Evolutionary conservation across 2,329 filamentous ascomycete species (phyloP), one percentile per base, ranked within the genome.

Genomic region (Penicillium palitans): DNA sequence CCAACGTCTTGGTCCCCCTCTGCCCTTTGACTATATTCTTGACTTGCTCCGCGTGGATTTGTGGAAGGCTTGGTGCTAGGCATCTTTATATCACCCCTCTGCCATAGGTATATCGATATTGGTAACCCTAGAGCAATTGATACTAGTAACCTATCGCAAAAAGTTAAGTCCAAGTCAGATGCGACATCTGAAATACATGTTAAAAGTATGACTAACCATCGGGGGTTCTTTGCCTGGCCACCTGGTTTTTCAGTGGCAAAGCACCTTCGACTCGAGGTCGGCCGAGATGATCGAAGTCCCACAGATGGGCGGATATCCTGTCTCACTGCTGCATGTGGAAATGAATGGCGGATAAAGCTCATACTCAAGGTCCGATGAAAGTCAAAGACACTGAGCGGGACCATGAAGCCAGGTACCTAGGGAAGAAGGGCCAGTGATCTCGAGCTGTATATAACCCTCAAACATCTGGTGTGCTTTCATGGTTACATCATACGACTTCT

Each of bases 1-100:
- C 24, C 27, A 12, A 12, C 17, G 7, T 21, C 15, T 6, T 53
- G 19, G 13, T 37, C 49, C 8, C 50, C 55, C 39, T 60, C 58
- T 40, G 50, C 37, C 7, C 19, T 9, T 27, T 44, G 15, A 5
- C 10, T 40, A 45, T 61, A 61, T 27, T 61, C 59, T 29, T 59
- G 51, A 27, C 49, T 59, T 2, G 51, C 59, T 10, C 59, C 59
- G 5, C 55, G 55, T 24, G 19, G 15, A 17, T 29, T 4, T 41
- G 12, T 29, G 3, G 1, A 6, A 10, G 27, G 12, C 7, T n/a
- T 27, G 15, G 17, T 21, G 4, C 17, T 29, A 12, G 17, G 19
- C 19, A 24, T 44, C 8, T 37, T 25, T 8, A 2, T 31, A 7
- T 9, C 27, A 9, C 33, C 17, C 13, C 17, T 53, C 6, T 41